These are phyloP conservation scores for Citrullus mucosospermus DNA, from an alignment of 306 rosid genomes.

Conservation along the genomic window DNA sequence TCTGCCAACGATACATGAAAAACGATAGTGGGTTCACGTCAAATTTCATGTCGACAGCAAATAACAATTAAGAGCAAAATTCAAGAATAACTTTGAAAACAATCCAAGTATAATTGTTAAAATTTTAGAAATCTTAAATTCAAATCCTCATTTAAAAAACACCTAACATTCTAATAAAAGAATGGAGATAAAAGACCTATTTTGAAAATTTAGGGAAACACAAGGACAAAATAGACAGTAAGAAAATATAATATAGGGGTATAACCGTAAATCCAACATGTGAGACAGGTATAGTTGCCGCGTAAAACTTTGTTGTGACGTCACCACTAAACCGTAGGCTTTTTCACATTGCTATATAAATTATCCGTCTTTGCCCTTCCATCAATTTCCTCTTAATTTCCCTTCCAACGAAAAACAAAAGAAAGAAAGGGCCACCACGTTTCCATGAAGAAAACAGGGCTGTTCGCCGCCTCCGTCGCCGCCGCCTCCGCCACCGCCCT, in stretches of 20 bases:
- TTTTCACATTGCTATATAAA: neutral
- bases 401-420: neutral
- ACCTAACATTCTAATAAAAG: too few relatives aligned
- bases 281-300: constrained; percentile 13
- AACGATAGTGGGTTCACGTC: too few relatives aligned
- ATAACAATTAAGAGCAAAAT: too few relatives aligned
- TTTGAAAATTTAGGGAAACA: too few relatives aligned
- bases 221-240: too few relatives aligned
- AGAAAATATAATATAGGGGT: neutral
- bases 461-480: constrained; percentile 28
- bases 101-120: too few relatives aligned
- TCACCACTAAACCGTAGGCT: neutral
- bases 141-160: too few relatives aligned
- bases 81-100: too few relatives aligned
- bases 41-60: too few relatives aligned
- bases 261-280: neutral
- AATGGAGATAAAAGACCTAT: too few relatives aligned
- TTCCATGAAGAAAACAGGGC: constrained; percentile 27
- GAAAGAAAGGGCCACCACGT: neutral
- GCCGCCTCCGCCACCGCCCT: constrained; percentile 26
- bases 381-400: neutral
- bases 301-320: constrained; percentile 1
- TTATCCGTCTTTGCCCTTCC: neutral
- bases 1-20: too few relatives aligned
- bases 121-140: too few relatives aligned